Percentiles rank a stretch among this genome's conserved stretches.
Evolutionary conservation across 2,329 filamentous ascomycete genomes (phyloP).

Genomic region (Diaporthe destruens): DNA sequence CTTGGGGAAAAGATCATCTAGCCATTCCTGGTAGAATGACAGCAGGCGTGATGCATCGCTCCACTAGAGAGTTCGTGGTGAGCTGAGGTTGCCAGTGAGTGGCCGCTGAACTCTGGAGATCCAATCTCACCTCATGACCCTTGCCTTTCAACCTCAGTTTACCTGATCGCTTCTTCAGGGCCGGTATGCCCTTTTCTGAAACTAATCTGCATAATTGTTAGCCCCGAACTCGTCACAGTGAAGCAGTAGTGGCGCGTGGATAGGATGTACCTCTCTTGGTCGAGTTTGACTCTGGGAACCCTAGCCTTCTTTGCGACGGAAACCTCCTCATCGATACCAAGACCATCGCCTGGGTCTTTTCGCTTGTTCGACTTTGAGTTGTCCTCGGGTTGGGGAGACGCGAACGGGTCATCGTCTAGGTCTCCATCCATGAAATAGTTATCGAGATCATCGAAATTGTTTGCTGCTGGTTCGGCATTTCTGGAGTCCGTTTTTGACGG

Average conservation of each 20-base stretch:
- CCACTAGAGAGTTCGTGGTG: conserved; percentile 66
- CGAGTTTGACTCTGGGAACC: conserved; percentile 83
- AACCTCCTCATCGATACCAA: conserved; percentile 90
- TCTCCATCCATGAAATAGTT: conserved; percentile 77
- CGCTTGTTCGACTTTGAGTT: conserved; percentile 61
- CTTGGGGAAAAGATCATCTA: conserved; percentile 95
- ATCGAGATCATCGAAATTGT: conserved; percentile 75
- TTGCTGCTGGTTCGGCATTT: conserved; percentile 49
- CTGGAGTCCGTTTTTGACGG: conserved; percentile 40
- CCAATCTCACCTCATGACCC: conserved; percentile 80
- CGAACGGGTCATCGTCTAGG: conserved; percentile 61
- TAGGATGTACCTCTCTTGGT: conserved; percentile 75
- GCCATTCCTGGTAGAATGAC: conserved; percentile 95
- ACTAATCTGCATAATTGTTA: conserved; percentile 71
- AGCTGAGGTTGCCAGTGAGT: not conserved
- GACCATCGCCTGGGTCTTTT: conserved; percentile 59
- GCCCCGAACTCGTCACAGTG: conserved; percentile 15
- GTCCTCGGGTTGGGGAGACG: conserved; percentile 58
- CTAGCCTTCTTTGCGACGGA: conserved; percentile 82
- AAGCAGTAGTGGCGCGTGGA: not conserved
- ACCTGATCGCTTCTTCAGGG: conserved; percentile 78
- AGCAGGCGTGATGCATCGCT: conserved; percentile 85
- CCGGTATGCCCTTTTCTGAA: conserved; percentile 85
- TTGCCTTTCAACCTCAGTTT: conserved; percentile 89
- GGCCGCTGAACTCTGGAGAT: conserved; percentile 21